A percentile compares a stretch with the other conserved stretches of the same genome.
These are phyloP conservation scores for Aspergillus sp. DNA, from an alignment of 2,329 filamentous ascomycete species.

Conservation along the genomic window DNA sequence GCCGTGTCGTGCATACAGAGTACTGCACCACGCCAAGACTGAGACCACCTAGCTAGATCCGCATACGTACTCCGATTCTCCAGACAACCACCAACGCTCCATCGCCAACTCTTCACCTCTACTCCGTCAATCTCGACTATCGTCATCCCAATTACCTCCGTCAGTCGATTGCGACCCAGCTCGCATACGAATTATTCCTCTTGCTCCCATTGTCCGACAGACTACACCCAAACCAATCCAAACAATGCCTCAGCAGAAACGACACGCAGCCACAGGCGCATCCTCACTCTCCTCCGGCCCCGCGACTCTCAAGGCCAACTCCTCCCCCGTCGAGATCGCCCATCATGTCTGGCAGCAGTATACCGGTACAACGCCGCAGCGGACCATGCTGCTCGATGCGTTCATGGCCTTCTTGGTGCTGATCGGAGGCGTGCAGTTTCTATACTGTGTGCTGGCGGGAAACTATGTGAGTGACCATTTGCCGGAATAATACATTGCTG, in stretches of 20 bases:
- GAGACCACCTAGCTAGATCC: no score
- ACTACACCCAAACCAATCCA: no score
- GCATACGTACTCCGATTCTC: no score
- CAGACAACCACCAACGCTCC: no score
- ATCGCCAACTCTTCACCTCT: no score
- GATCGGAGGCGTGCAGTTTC: conserved; percentile 85
- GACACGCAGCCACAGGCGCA: conserved; percentile 21
- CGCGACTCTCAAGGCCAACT: conserved; percentile 33
- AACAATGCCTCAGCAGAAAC: conserved; percentile 13
- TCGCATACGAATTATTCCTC: no score
- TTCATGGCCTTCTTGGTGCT: conserved; percentile 85
- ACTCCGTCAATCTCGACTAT: no score
- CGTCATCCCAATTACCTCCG: no score
- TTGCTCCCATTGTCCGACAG: no score
- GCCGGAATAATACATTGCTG: neutral
- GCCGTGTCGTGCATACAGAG: no score
- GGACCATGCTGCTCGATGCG: conserved; percentile 83
- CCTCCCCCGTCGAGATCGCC: conserved; percentile 54
- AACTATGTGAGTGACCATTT: conserved; percentile 71
- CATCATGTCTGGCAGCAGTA: conserved; percentile 74
- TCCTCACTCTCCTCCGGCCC: conserved; percentile 29
- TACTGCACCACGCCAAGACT: no score
- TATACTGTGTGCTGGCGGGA: conserved; percentile 85
- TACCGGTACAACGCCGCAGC: conserved; percentile 73
- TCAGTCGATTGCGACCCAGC: no score